A percentile compares a stretch with the other conserved stretches of the same genome.
phyloP scores from a whole-genome alignment of 2,329 filamentous ascomycete genomes.

The Scedosporium apiospermum region DNA sequence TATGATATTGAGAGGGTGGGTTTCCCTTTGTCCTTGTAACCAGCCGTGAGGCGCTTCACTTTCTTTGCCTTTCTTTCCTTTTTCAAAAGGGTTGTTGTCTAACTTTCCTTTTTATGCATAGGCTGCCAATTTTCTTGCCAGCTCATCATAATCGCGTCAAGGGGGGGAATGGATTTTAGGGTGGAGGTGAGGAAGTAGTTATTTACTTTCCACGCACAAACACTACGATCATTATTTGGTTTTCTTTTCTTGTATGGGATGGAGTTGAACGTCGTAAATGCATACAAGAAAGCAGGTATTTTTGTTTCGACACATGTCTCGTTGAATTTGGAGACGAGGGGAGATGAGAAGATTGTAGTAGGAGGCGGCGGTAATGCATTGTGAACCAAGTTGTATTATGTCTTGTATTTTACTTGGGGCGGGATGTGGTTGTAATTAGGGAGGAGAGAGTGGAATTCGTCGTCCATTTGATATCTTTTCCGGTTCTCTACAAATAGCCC shows the following conservation, averaged over 20 bases:
- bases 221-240: neutral
- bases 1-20: slow-evolving; percentile 91
- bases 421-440: neutral
- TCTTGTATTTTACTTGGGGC: neutral
- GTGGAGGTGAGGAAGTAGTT: too few relatives aligned
- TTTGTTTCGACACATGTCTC: neutral
- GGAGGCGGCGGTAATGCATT: neutral
- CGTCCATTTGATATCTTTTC: neutral
- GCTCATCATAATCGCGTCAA: slow-evolving; percentile 32
- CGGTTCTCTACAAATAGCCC: neutral
- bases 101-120: slow-evolving; percentile 1
- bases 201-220: neutral
- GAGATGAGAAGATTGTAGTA: neutral
- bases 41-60: neutral
- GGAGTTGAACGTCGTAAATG: neutral
- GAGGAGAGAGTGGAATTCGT: neutral
- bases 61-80: neutral
- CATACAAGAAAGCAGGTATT: neutral
- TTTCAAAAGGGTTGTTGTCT: neutral
- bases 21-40: slow-evolving; percentile 10
- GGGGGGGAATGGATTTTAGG: neutral
- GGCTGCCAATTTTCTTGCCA: slow-evolving; percentile 49
- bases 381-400: neutral
- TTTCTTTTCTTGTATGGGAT: neutral
- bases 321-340: neutral